Conservation (phyloP, 768 basidiomycete species). For the Kwoniella sp. region DNA sequence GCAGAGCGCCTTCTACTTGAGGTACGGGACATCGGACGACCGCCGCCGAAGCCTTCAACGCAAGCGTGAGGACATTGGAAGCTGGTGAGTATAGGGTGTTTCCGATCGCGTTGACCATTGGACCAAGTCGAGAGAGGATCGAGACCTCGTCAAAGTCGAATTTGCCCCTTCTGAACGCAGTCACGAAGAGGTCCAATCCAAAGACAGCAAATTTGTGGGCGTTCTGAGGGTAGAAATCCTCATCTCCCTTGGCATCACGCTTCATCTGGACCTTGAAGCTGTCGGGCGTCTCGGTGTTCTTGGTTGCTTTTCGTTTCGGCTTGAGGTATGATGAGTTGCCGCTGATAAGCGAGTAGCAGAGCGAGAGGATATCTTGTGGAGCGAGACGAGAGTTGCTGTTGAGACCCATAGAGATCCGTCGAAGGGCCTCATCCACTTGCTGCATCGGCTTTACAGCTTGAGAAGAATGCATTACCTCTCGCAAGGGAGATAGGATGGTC, state of each 20-base stretch:
- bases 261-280: constrained; percentile 77
- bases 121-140: constrained; percentile 79
- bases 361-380: constrained; percentile 70
- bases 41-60: constrained; percentile 75
- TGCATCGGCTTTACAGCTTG: constrained; percentile 76
- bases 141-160: constrained; percentile 78
- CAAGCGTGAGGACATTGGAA: constrained; percentile 71
- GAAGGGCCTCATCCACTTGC: constrained; percentile 83
- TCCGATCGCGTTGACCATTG: constrained; percentile 82
- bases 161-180: constrained; percentile 78
- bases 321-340: constrained; percentile 87
- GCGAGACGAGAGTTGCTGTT: constrained; percentile 75
- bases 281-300: constrained; percentile 58
- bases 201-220: constrained; percentile 89
- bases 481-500: constrained; percentile 72
- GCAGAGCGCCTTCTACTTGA: constrained; percentile 70
- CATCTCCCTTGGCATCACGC: constrained; percentile 63
- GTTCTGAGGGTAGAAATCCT: constrained; percentile 78
- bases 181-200: constrained; percentile 86
- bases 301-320: constrained; percentile 59
- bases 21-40: constrained; percentile 83
- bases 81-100: constrained; percentile 87
- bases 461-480: constrained; percentile 82
- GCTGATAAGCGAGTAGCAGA: constrained; percentile 86
- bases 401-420: constrained; percentile 77